A percentile compares a stretch with the other conserved stretches of the same genome.
phyloP scores from a whole-genome alignment of 2,329 filamentous ascomycete species.

The Aureobasidium sp. region DNA sequence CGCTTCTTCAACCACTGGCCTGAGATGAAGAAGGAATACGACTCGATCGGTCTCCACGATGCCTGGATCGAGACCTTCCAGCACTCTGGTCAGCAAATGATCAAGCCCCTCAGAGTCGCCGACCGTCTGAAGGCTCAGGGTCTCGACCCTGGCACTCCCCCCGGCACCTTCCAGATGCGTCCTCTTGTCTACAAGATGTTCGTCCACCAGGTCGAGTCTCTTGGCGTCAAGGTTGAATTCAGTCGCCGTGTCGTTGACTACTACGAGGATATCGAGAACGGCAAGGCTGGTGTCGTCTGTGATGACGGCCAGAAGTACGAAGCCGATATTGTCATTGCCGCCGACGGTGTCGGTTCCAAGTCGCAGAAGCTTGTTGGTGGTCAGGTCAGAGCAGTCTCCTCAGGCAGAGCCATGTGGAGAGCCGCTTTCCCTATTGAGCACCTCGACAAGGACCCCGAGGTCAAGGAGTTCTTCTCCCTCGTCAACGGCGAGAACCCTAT shows the following conservation, averaged over 20 bases:
- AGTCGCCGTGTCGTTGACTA: conserved; percentile 36
- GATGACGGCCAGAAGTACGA: conserved; percentile 36
- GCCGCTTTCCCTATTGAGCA: conserved; percentile 33
- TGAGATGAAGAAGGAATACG: conserved; percentile 44
- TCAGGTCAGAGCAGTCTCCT: conserved; percentile 31
- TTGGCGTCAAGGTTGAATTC: conserved; percentile 37
- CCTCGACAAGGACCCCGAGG: conserved; percentile 37
- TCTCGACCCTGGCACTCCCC: conserved; percentile 41
- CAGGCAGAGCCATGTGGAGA: conserved; percentile 25
- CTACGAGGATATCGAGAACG: conserved; percentile 32
- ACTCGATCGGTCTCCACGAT: conserved; percentile 45
- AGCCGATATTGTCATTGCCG: conserved; percentile 32
- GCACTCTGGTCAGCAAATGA: conserved; percentile 43
- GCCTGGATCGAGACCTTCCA: conserved; percentile 50
- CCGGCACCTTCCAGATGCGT: conserved; percentile 49
- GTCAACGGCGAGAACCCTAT: conserved; percentile 35
- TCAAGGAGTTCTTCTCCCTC: conserved; percentile 41
- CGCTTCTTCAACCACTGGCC: conserved; percentile 50
- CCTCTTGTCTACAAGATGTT: conserved; percentile 50
- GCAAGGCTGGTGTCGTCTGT: conserved; percentile 23
- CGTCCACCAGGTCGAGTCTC: conserved; percentile 39
- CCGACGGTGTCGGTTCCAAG: conserved; percentile 36
- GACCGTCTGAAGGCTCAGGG: conserved; percentile 41
- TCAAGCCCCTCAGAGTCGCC: conserved; percentile 41
- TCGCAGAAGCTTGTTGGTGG: conserved; percentile 38